Conservation (phyloP, 495 filamentous ascomycete species). For the Saxispiralis lemnorum region DNA sequence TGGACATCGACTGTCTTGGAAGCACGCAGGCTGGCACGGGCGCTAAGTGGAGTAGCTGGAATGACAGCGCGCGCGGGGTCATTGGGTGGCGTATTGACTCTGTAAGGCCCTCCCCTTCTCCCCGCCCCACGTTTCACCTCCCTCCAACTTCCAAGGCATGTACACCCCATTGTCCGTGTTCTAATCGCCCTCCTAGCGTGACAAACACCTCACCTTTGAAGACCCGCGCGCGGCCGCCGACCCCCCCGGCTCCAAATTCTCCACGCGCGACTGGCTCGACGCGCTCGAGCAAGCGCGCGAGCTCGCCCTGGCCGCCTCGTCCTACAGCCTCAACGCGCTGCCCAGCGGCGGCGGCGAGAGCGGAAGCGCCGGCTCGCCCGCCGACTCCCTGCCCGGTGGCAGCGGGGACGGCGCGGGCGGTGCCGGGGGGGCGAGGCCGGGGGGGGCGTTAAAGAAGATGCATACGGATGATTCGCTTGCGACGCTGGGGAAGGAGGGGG, state of each 20-base stretch:
- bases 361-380: too few relatives aligned
- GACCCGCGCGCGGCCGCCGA: conserved; percentile 47
- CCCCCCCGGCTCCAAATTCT: conserved; percentile 29
- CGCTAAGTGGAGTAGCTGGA: conserved; percentile 56
- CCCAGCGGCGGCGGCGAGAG: conserved; percentile 27
- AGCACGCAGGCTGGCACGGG: conserved; percentile 27
- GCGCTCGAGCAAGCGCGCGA: conserved; percentile 66
- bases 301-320: conserved; percentile 53
- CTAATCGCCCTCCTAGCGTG: conserved; percentile 45
- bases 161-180: conserved; percentile 10
- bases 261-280: conserved; percentile 75
- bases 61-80: conserved; percentile 53
- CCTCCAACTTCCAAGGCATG: background rate
- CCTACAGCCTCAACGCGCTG: conserved; percentile 46
- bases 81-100: conserved; percentile 85
- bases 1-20: conserved; percentile 64
- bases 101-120: conserved; percentile 35
- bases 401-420: background rate
- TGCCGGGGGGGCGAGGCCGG: conserved; percentile 4
- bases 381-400: too few relatives aligned
- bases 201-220: conserved; percentile 86
- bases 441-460: conserved; percentile 25
- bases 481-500: conserved; percentile 21
- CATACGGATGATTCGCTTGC: conserved; percentile 14
- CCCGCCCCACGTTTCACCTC: background rate